Base-by-base conservation (phyloP, 208 protist genomes). In the Strigomonas galati region DNA sequence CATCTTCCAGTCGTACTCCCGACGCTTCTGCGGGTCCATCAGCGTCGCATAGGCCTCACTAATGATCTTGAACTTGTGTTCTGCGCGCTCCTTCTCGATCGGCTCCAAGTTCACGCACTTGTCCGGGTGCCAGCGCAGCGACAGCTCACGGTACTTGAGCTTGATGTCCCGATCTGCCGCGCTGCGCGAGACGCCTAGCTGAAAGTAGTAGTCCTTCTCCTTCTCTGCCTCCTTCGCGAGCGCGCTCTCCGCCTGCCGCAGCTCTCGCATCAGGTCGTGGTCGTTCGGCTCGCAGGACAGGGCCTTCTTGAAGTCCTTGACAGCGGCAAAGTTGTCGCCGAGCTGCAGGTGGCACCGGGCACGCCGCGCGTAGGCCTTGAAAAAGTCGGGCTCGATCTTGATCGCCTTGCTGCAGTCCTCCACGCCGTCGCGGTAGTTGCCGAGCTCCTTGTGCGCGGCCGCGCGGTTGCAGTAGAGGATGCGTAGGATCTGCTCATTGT, bases 381-480 rank as follows among this genome's bases (percentile, higher is more conserved):
- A 88, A 72, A 97, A 97, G 32, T 91, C 78, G 31, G 82, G 67
- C 64, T 95, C 87, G 12, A 94, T 71, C 30, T 71, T 69, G 40
- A 97, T 76, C 32, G 90, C 85, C 69, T 87, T 91, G 62, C 83
- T 92, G 72, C 90, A 95, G 77, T 97, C 92, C 62, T 92, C 88
- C 24, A 97, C 72, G 27, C 84, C 89, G 56, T 94, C 87, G 23
- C 88, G 78, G 73, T 85, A 97, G 70, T 82, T 79, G 59, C 79
- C 80, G 17, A 97, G 70, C 71, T 97, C 86, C 75, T 94, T 95
- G 67, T 91, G 75, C 14, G 92, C 89, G 12, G 92, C 92, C 28
- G 92, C 90, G 46, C 92, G 87, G 70, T 97, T 97, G 78, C 86
- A 95, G 78, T 96, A 93, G 48, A 97, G 76, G 55, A 97, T 92